Evolutionary conservation across 192 early-diverging fungal genomes (phyloP), one percentile per base, ranked within the genome.

Genomic region (Mortierella alpina): DNA sequence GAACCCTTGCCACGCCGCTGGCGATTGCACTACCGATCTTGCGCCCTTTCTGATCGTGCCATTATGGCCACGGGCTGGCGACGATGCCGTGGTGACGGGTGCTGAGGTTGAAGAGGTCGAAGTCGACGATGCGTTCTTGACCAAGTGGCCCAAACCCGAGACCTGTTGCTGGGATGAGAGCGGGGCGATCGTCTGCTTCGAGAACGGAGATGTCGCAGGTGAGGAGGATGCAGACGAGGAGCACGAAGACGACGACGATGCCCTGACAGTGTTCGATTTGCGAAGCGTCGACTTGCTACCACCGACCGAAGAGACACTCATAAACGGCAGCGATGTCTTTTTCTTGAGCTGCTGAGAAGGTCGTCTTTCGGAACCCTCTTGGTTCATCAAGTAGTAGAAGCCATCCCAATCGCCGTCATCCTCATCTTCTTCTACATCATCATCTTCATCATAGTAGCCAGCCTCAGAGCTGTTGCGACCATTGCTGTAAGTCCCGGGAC

Each of bases 351-450:
- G 45, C 46, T 52, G 59, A 0, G 50, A n/a, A 4, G 18, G 18
- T 40, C 17, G 48, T 2, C 13, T 59, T 1, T 62, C 66, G 8
- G 11, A 50, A 3, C 60, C 67, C 59, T 79, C 76, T 20, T 72
- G 68, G 50, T 79, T 79, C 45, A 79, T 71, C 14, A 79, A 45
- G 48, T 62, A 79, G n/a, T 79, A 79, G 20, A 79, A 79, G 18
- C 76, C 76, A 31, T 79, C 76, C 76, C 76, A 79, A 47, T 79
- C 76, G 20, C 65, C 60, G 10, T 62, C 65, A 23, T 67, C 65
- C 1, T 77, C 74, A 1, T 68, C 66, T 2, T 62, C 56, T 6
- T 59, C 44, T 2, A 59, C 64, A 41, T 50, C 45, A 5, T 61
- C 49, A 6, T 63, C 59, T 18, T 68, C 51, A 7, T 61, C 40